Conservation (phyloP, 1,139 yeast species). For the Geotrichum macrosporum region DNA sequence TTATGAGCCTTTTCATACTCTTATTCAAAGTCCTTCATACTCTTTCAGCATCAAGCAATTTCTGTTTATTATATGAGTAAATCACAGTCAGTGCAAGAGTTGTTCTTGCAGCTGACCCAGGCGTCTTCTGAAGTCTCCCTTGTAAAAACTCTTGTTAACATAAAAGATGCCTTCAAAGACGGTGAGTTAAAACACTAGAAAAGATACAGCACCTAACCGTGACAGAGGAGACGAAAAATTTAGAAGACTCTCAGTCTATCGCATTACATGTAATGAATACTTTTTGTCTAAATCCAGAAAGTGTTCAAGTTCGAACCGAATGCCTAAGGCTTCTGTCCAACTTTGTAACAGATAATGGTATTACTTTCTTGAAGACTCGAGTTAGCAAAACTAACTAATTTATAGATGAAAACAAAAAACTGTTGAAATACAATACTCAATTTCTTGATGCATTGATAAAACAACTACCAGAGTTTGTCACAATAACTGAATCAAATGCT, state of each 20-base stretch:
- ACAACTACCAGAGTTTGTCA: background rate
- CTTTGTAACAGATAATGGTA: slow-evolving; percentile 4
- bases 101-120: too few species aligned
- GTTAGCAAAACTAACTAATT: background rate
- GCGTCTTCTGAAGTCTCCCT: background rate
- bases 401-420: background rate
- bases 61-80: too few species aligned
- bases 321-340: background rate
- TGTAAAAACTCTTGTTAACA: background rate
- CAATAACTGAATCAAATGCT: background rate
- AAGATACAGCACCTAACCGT: too few species aligned
- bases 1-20: too few species aligned
- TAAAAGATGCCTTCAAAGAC: too few species aligned
- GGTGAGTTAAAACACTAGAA: too few species aligned
- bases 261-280: background rate
- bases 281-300: background rate
- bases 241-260: background rate
- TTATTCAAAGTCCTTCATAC: too few species aligned
- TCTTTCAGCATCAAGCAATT: too few species aligned
- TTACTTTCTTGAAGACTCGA: background rate
- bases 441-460: background rate
- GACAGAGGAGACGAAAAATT: background rate
- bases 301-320: background rate
- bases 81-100: too few species aligned
- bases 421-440: background rate